phyloP scores from a whole-genome alignment of 2,329 filamentous ascomycete species.

The Ophiostoma piceae region DNA sequence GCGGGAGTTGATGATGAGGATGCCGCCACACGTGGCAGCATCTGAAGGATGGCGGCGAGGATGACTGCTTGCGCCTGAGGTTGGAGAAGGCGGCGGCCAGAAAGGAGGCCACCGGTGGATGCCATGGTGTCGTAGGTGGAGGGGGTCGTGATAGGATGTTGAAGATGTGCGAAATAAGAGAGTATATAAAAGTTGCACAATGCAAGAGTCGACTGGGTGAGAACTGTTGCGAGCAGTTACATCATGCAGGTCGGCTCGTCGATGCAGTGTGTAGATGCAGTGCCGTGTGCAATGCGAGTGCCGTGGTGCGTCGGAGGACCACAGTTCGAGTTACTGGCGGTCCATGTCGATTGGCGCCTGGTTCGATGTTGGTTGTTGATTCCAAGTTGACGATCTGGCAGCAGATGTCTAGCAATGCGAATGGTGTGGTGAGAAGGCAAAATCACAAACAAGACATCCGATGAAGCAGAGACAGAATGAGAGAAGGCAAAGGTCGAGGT shows the following conservation, averaged over 20 bases:
- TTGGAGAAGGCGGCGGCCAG: background rate
- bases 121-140: slow-evolving; percentile 15
- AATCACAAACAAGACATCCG: background rate
- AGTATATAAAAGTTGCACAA: background rate
- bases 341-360: slow-evolving; percentile 5
- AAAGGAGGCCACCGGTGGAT: slow-evolving; percentile 15
- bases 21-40: slow-evolving; percentile 20
- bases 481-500: no score
- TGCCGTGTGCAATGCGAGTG: background rate
- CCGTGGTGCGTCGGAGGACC: slow-evolving; percentile 2
- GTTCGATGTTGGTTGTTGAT: background rate
- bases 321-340: background rate
- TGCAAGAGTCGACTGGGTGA: background rate
- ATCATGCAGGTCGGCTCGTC: background rate
- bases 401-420: background rate
- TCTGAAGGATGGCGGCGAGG: slow-evolving; percentile 16
- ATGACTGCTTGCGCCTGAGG: slow-evolving; percentile 7
- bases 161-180: background rate
- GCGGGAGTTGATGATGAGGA: slow-evolving; percentile 36
- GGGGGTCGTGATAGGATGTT: background rate
- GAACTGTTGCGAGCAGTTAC: background rate
- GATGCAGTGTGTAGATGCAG: slow-evolving; percentile 6
- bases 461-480: background rate
- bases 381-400: background rate
- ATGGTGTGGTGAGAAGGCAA: background rate